Evolutionary conservation across 257 asterid genomes (phyloP).

Genomic region (Solanum piurae): DNA sequence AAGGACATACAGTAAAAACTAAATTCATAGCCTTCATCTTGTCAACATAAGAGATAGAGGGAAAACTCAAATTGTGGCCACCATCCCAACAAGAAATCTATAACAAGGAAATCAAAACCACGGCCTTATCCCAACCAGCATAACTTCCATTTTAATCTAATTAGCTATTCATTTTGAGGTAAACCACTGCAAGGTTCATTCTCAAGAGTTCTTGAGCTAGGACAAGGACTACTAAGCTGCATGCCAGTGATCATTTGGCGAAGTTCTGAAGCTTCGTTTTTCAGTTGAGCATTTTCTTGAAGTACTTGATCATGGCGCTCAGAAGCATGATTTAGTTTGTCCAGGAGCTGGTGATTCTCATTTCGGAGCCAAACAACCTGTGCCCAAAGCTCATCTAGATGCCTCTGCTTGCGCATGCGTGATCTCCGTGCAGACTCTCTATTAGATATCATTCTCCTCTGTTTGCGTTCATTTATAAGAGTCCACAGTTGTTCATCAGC

Average conservation of each 20-base stretch:
- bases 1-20: conserved; percentile 15
- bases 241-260: conserved; percentile 55
- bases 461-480: conserved; percentile 71
- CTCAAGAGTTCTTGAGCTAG: conserved; percentile 38
- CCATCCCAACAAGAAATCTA: not conserved
- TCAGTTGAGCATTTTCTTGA: conserved; percentile 61
- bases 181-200: conserved; percentile 31
- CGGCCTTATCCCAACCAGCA: not conserved
- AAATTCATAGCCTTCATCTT: conserved; percentile 17
- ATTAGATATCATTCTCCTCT: conserved; percentile 82
- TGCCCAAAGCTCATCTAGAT: conserved; percentile 85
- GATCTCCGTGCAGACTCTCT: conserved; percentile 84
- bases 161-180: conserved; percentile 1
- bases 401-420: conserved; percentile 91
- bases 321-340: conserved; percentile 50
- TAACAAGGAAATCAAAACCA: not conserved
- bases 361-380: conserved; percentile 70
- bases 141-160: not conserved
- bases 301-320: conserved; percentile 48
- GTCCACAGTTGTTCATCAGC: conserved; percentile 67
- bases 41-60: conserved; percentile 9
- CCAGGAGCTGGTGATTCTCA: conserved; percentile 70
- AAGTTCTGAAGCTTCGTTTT: conserved; percentile 60
- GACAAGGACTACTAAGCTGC: conserved; percentile 49
- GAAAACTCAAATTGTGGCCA: conserved; percentile 1